phyloP scores from a whole-genome alignment of 2,329 filamentous ascomycete genomes.

The Fusarium clavum region DNA sequence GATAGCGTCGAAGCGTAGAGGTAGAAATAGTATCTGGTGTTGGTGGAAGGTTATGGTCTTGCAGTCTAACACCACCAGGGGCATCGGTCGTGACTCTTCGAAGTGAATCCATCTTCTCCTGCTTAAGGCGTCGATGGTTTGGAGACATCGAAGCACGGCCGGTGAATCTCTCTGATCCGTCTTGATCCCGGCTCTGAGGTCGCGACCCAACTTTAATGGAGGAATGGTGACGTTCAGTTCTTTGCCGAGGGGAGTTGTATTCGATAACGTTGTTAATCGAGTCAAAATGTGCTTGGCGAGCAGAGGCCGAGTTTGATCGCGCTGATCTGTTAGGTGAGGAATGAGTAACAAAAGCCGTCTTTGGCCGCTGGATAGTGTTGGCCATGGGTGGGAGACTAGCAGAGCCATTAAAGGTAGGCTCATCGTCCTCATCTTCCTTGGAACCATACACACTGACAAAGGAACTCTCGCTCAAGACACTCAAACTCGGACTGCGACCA shows the following conservation, averaged over 20 bases:
- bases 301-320: conserved; percentile 50
- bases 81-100: conserved; percentile 63
- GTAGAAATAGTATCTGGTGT: conserved; percentile 71
- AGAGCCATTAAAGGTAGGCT: conserved; percentile 48
- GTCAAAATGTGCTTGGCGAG: conserved; percentile 53
- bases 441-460: conserved; percentile 73
- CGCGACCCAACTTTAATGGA: conserved; percentile 48
- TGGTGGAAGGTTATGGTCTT: conserved; percentile 63
- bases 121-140: conserved; percentile 50
- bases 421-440: conserved; percentile 51
- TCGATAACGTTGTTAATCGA: conserved; percentile 61
- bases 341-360: conserved; percentile 38
- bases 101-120: conserved; percentile 62
- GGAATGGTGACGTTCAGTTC: conserved; percentile 55
- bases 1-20: conserved; percentile 62
- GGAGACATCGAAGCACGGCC: conserved; percentile 33
- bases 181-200: conserved; percentile 47
- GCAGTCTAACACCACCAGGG: conserved; percentile 54
- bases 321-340: conserved; percentile 19
- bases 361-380: conserved; percentile 35
- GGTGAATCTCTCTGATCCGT: conserved; percentile 27
- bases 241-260: conserved; percentile 62
- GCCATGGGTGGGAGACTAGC: conserved; percentile 32
- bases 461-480: conserved; percentile 74
- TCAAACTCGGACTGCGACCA: conserved; percentile 67